These are phyloP conservation scores for Amanita brunnescens DNA, from an alignment of 768 basidiomycete genomes.

Conservation along the genomic window DNA sequence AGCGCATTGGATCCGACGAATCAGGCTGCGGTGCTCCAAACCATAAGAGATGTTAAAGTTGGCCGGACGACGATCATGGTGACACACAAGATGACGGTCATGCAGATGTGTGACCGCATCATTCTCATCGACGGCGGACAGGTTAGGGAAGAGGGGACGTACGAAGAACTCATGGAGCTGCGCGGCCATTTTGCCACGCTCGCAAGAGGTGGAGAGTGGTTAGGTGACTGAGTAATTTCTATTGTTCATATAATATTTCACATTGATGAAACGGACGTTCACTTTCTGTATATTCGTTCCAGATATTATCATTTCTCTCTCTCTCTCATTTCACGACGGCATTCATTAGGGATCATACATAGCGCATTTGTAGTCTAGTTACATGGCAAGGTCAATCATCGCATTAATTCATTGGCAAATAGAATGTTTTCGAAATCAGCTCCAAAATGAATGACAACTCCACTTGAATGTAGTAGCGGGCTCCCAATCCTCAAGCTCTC, in stretches of 20 bases:
- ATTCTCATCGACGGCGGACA: constrained; percentile 72
- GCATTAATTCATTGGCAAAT: background rate
- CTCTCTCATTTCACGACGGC: background rate
- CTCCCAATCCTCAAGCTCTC: no score
- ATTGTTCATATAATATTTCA: background rate
- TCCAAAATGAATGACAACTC: no score
- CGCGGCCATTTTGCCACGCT: constrained; percentile 70
- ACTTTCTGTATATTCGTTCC: background rate
- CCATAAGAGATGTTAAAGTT: constrained; percentile 54
- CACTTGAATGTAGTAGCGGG: no score
- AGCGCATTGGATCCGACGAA: constrained; percentile 82
- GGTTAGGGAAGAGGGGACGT: constrained; percentile 73
- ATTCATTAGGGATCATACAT: background rate
- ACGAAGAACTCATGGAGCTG: constrained; percentile 55
- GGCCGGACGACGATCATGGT: constrained; percentile 83
- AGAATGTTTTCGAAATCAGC: no score
- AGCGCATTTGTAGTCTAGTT: background rate
- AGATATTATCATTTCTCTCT: background rate
- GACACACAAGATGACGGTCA: constrained; percentile 86
- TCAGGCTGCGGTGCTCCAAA: constrained; percentile 73
- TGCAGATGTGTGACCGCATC: constrained; percentile 89
- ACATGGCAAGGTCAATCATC: background rate
- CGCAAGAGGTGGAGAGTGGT: constrained; percentile 66
- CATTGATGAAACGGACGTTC: background rate
- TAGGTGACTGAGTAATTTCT: constrained; percentile 15